Percentiles rank a stretch among this genome's conserved stretches.
phyloP scores from a whole-genome alignment of 176 grass and related monocot species.

The Aegilops bicornis region DNA sequence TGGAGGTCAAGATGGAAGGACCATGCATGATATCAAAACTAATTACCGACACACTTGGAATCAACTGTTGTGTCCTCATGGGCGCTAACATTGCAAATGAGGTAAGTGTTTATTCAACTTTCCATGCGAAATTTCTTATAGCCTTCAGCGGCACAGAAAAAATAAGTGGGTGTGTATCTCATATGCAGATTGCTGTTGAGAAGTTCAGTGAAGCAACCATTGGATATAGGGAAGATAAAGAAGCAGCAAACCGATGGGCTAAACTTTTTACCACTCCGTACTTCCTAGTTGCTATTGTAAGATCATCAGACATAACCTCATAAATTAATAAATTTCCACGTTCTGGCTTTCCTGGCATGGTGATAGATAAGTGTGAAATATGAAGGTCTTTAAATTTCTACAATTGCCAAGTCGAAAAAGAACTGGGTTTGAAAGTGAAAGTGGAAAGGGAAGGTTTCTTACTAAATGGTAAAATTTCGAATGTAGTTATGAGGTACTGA shows the following conservation, averaged over 20 bases:
- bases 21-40: constrained; percentile 96
- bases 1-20: constrained; percentile 95
- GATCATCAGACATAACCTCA: constrained; percentile 23
- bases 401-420: not conserved
- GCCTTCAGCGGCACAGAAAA: not conserved
- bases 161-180: constrained; percentile 10
- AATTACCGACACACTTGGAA: constrained; percentile 71
- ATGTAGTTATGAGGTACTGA: not conserved
- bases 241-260: constrained; percentile 68
- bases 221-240: constrained; percentile 84
- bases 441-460: not conserved
- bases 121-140: not conserved
- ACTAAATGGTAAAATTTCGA: not conserved
- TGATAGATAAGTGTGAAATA: not conserved
- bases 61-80: constrained; percentile 98
- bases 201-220: constrained; percentile 97
- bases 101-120: constrained; percentile 43
- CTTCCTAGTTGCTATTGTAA: constrained; percentile 79
- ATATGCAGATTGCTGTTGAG: constrained; percentile 78
- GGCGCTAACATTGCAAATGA: constrained; percentile 98
- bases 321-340: not conserved
- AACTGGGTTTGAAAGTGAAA: not conserved
- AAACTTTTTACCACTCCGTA: constrained; percentile 78
- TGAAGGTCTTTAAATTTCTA: not conserved
- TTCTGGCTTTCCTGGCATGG: not conserved